Percentiles rank a stretch among this genome's conserved stretches.
Conservation (phyloP, 176 grass and related monocot genomes). For the Aegilops longissima region DNA sequence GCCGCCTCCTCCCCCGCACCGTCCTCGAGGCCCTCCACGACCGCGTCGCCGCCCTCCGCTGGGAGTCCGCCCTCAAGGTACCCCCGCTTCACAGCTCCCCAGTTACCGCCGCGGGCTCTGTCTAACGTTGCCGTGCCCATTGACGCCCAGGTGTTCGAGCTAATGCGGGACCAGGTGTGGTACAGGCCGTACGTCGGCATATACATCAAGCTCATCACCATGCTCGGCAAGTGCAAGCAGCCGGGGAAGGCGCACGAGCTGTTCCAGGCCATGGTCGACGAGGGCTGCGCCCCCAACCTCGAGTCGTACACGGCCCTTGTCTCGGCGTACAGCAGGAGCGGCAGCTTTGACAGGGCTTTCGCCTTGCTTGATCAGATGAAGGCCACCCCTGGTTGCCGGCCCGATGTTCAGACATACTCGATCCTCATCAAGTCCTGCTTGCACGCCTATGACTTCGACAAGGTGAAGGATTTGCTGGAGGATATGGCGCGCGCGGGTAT, state of each 20-base stretch:
- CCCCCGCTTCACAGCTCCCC: neutral
- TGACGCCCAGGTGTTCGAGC: conserved; percentile 73
- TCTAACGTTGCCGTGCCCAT: neutral
- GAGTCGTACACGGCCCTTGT: conserved; percentile 81
- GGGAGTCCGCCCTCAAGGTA: conserved; percentile 93
- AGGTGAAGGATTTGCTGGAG: conserved; percentile 53
- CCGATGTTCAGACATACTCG: conserved; percentile 86
- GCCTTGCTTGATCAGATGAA: conserved; percentile 81
- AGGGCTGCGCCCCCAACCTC: conserved; percentile 76
- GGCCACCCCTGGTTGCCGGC: conserved; percentile 53
- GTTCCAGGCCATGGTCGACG: conserved; percentile 82
- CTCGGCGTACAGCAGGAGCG: conserved; percentile 86
- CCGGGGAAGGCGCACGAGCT: conserved; percentile 76
- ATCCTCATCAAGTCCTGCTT: conserved; percentile 95
- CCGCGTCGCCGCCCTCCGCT: conserved; percentile 66
- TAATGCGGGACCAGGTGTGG: conserved; percentile 92
- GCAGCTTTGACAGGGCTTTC: conserved; percentile 64
- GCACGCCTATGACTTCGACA: conserved; percentile 84
- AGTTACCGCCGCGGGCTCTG: neutral
- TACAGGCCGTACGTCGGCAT: conserved; percentile 78
- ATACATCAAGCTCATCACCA: conserved; percentile 94
- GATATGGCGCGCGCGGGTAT: conserved; percentile 60
- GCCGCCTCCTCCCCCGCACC: conserved; percentile 79
- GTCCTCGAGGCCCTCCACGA: conserved; percentile 93
- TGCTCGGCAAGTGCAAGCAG: conserved; percentile 95